Evolutionary conservation across 2,329 filamentous ascomycete species (phyloP).

Genomic region (Talaromyces islandicus): DNA sequence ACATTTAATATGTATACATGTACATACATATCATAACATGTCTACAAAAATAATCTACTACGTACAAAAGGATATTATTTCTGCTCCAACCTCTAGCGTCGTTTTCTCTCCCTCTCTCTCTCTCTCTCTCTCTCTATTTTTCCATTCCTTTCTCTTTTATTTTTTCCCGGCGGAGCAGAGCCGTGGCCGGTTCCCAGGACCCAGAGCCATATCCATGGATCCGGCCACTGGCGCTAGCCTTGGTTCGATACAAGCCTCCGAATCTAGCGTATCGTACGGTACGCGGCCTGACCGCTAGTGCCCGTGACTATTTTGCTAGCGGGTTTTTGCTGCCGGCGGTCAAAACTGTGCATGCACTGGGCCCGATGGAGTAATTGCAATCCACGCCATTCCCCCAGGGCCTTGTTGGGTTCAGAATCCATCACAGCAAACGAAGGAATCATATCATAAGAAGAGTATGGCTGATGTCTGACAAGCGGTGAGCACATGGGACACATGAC

Average conservation of each 20-base stretch:
- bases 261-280: constrained; percentile 2
- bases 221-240: constrained; percentile 8
- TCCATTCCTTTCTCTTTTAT: not conserved
- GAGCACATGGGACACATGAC: not conserved
- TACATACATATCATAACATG: too few relatives aligned
- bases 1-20: too few relatives aligned
- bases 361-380: not conserved
- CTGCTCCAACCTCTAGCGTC: too few relatives aligned
- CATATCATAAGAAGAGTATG: not conserved
- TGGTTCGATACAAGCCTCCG: constrained; percentile 2
- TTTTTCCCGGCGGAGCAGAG: not conserved
- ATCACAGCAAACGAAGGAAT: not conserved
- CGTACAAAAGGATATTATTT: too few relatives aligned
- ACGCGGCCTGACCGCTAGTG: not conserved
- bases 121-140: not conserved
- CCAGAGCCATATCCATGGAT: constrained; percentile 13
- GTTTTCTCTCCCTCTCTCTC: not conserved
- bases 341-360: not conserved
- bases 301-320: not conserved
- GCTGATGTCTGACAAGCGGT: not conserved
- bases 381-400: too few relatives aligned
- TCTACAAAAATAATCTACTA: too few relatives aligned
- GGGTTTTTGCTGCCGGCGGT: not conserved
- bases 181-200: constrained; percentile 8
- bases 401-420: not conserved